These are phyloP conservation scores for Yamadazyma scolyti DNA, from an alignment of 805 yeast genomes.

Conservation along the genomic window DNA sequence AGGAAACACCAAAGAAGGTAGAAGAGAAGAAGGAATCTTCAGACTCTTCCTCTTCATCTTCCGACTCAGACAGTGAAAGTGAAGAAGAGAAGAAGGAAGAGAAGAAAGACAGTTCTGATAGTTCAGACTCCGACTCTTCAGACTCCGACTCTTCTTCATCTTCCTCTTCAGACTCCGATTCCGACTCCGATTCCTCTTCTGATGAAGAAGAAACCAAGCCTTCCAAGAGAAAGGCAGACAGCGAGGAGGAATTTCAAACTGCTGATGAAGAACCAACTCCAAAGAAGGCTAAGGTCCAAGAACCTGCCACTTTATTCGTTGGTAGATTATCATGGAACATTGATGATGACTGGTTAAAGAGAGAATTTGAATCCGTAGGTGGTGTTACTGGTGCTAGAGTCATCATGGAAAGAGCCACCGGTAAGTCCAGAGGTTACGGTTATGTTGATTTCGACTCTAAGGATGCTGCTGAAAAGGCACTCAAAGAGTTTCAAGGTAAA, in stretches of 20 bases:
- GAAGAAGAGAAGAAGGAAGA: slow-evolving; percentile 1
- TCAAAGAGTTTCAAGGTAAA: slow-evolving; percentile 79
- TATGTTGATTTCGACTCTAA: slow-evolving; percentile 89
- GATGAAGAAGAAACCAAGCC: slow-evolving; percentile 22
- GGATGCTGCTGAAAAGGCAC: slow-evolving; percentile 80
- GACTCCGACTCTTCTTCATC: slow-evolving; percentile 13
- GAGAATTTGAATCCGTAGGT: slow-evolving; percentile 78
- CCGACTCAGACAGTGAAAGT: slow-evolving; percentile 7
- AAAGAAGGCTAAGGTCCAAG: slow-evolving; percentile 58
- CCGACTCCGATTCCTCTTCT: slow-evolving; percentile 11
- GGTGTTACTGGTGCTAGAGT: slow-evolving; percentile 90
- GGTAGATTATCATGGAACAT: slow-evolving; percentile 97
- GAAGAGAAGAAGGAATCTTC: slow-evolving; percentile 16
- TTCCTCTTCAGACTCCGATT: slow-evolving; percentile 21
- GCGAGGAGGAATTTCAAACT: slow-evolving; percentile 38
- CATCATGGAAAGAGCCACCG: slow-evolving; percentile 86
- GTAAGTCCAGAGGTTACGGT: slow-evolving; percentile 95
- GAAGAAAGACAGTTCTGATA: slow-evolving; percentile 13
- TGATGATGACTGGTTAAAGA: slow-evolving; percentile 89
- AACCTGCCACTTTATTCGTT: slow-evolving; percentile 87
- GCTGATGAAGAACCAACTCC: slow-evolving; percentile 28
- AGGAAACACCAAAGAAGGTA: slow-evolving; percentile 9
- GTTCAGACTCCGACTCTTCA: slow-evolving; percentile 6
- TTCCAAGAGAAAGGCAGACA: slow-evolving; percentile 34
- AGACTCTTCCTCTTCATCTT: slow-evolving; percentile 21